Conservation (phyloP, 495 filamentous ascomycete genomes). For the Hypoxylon intermedium region DNA sequence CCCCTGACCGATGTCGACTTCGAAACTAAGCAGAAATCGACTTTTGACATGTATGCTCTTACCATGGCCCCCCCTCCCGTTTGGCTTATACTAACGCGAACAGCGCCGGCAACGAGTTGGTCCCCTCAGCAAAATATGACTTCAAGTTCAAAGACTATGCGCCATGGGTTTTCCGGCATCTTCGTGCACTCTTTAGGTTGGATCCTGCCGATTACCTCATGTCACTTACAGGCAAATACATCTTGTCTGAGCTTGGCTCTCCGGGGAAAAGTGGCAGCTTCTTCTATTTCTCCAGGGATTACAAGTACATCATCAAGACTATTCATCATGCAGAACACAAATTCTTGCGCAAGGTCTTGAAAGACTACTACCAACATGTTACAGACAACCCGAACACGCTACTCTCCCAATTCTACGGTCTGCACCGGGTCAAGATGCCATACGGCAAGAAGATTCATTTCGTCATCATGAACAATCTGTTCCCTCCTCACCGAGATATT, state of each 20-base stretch:
- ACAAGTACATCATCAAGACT: slow-evolving; percentile 99
- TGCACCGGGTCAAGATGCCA: slow-evolving; percentile 97
- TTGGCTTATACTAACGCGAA: slow-evolving; percentile 17
- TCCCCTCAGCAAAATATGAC: slow-evolving; percentile 98
- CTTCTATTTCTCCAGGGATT: slow-evolving; percentile 99
- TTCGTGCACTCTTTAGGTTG: slow-evolving; percentile 85
- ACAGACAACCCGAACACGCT: slow-evolving; percentile 93
- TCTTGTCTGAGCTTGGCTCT: slow-evolving; percentile 94
- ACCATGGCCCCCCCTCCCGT: background rate
- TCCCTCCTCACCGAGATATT: slow-evolving; percentile 96
- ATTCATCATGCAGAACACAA: slow-evolving; percentile 98
- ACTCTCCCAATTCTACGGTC: slow-evolving; percentile 96
- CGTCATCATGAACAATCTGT: slow-evolving; percentile 99
- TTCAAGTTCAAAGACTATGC: slow-evolving; percentile 99
- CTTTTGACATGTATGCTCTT: slow-evolving; percentile 85
- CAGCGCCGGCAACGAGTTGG: slow-evolving; percentile 94
- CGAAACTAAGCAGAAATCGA: slow-evolving; percentile 91
- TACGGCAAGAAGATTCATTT: slow-evolving; percentile 99
- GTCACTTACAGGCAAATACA: slow-evolving; percentile 98
- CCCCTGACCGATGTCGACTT: slow-evolving; percentile 90
- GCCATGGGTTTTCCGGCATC: slow-evolving; percentile 96
- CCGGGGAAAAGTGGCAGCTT: slow-evolving; percentile 99
- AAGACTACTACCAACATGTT: slow-evolving; percentile 94
- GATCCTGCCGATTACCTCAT: slow-evolving; percentile 98
- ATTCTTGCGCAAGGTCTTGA: slow-evolving; percentile 87